phyloP scores from a whole-genome alignment of 495 filamentous ascomycete genomes.

The Penicillium arizonense region DNA sequence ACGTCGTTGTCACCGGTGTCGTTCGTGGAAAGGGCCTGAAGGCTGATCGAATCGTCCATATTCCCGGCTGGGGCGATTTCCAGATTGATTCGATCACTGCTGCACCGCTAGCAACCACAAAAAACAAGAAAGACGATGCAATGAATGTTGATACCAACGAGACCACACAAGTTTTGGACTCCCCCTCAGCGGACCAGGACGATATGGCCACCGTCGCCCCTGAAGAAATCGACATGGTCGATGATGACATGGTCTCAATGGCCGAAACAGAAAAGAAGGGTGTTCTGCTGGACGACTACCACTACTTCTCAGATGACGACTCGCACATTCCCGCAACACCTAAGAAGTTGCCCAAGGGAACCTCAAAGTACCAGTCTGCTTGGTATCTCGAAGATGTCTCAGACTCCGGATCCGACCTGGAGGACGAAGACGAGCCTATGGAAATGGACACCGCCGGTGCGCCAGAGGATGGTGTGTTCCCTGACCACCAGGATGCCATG shows the following conservation, averaged over 20 bases:
- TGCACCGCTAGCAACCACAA: constrained; percentile 55
- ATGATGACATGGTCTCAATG: constrained; percentile 57
- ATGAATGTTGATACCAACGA: constrained; percentile 66
- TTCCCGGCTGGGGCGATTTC: constrained; percentile 94
- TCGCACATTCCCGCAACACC: constrained; percentile 58
- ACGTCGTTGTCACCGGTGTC: constrained; percentile 78
- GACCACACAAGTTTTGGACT: constrained; percentile 56
- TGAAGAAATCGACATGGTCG: constrained; percentile 74
- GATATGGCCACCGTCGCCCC: constrained; percentile 80
- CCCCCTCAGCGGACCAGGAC: constrained; percentile 74
- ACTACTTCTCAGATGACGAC: constrained; percentile 95
- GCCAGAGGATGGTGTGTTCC: constrained; percentile 80
- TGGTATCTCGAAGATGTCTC: constrained; percentile 89
- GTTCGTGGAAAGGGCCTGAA: constrained; percentile 85
- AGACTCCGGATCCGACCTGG: constrained; percentile 81
- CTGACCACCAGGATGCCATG: constrained; percentile 61
- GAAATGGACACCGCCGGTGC: constrained; percentile 49
- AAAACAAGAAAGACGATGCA: constrained; percentile 58
- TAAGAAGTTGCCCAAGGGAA: constrained; percentile 82
- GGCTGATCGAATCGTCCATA: constrained; percentile 82
- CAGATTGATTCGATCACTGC: constrained; percentile 86
- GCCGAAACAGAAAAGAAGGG: constrained; percentile 65
- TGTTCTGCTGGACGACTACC: constrained; percentile 92
- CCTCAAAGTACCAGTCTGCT: constrained; percentile 88
- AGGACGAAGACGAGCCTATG: constrained; percentile 60